phyloP scores from a whole-genome alignment of 73 alveolate genomes.

The Paramecium biaurelia region DNA sequence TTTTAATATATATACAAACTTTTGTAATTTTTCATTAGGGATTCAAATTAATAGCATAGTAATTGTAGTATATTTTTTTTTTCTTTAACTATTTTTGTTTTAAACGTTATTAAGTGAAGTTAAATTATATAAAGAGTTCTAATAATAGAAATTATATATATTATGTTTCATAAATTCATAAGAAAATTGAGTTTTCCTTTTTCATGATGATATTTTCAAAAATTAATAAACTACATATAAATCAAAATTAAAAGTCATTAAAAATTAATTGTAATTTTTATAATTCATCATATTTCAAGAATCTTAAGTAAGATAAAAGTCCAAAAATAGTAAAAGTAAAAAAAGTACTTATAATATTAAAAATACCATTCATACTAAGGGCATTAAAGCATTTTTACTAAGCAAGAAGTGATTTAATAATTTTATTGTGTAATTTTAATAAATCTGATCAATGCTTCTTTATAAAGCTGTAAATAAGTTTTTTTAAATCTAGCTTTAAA shows the following conservation, averaged over 20 bases:
- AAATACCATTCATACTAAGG: neutral
- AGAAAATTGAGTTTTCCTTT: neutral
- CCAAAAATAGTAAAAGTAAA: neutral
- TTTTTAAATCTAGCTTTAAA: neutral
- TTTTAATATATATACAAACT: no score
- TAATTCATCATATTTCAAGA: neutral
- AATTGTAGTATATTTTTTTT: no score
- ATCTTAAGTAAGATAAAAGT: neutral
- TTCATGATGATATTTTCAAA: neutral
- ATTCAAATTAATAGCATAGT: no score
- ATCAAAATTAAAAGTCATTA: neutral
- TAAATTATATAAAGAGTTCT: no score
- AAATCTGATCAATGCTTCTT: neutral
- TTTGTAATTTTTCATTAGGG: no score
- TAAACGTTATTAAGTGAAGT: neutral
- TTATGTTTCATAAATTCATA: neutral
- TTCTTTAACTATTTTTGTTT: no score
- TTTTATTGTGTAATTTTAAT: neutral
- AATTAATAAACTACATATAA: neutral
- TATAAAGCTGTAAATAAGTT: neutral
- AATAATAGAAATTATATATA: no score
- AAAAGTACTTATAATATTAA: neutral
- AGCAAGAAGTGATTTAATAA: neutral
- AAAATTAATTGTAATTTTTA: neutral
- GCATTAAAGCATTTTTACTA: neutral